A percentile compares a stretch with the other conserved stretches of the same genome.
phyloP scores from a whole-genome alignment of 352 stramenopile species.

The Stephanocyclus meneghinianus region DNA sequence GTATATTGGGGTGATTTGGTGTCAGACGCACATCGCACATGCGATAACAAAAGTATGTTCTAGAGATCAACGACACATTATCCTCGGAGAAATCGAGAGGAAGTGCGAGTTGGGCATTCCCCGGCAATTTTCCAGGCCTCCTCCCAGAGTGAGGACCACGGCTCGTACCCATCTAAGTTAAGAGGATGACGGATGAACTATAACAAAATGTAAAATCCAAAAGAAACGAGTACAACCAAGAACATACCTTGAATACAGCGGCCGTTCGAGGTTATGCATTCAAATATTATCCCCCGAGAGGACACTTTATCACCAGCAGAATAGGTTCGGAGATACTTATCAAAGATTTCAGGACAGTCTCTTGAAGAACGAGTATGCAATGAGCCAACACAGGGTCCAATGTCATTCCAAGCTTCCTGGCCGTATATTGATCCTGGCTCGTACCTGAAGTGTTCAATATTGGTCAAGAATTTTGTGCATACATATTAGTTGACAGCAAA shows the following conservation, averaged over 20 bases:
- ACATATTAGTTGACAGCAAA: not conserved
- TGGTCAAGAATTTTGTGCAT: not conserved
- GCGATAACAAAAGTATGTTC: too few relatives aligned
- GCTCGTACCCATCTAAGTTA: not conserved
- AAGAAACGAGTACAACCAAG: too few relatives aligned
- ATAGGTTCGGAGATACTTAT: not conserved
- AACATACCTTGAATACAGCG: constrained; percentile 1
- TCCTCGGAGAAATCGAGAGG: not conserved
- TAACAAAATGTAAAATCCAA: too few relatives aligned
- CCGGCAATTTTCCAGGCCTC: not conserved
- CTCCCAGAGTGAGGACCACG: not conserved
- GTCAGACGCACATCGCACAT: too few relatives aligned
- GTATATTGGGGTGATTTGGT: too few relatives aligned
- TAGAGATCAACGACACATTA: too few relatives aligned
- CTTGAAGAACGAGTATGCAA: not conserved
- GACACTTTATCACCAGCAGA: not conserved
- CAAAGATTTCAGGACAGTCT: constrained; percentile 1
- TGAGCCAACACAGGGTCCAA: not conserved
- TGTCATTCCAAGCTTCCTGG: not conserved
- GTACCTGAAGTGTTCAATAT: not conserved
- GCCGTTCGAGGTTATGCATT: constrained; percentile 1
- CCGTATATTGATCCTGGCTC: not conserved
- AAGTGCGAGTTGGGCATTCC: not conserved
- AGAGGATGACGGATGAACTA: too few relatives aligned
- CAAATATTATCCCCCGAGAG: constrained; percentile 2